Conservation (phyloP, 2,329 filamentous ascomycete species). For the Ophiocordyceps camponoti-floridani region DNA sequence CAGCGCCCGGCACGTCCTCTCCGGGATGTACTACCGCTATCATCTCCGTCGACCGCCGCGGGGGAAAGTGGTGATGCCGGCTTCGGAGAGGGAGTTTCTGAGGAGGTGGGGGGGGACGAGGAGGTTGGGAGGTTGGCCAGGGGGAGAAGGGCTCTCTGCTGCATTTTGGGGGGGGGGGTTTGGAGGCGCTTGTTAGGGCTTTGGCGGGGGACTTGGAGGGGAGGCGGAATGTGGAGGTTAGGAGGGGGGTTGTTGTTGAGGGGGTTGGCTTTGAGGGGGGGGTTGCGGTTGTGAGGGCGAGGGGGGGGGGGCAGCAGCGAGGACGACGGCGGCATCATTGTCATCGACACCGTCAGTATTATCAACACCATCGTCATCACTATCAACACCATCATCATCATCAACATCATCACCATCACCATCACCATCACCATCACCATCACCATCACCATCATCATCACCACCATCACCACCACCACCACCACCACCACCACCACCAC, state of each 20-base stretch:
- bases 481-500: too few species aligned
- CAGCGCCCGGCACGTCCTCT: slow-evolving; percentile 45
- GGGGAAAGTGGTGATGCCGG: slow-evolving; percentile 4
- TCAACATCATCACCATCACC: not conserved
- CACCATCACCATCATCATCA: not conserved
- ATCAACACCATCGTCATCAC: too few species aligned
- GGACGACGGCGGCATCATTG: too few species aligned
- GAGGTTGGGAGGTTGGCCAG: slow-evolving; percentile 14
- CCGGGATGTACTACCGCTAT: slow-evolving; percentile 13
- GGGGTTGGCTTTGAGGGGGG: slow-evolving; percentile 22
- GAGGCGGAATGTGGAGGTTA: slow-evolving; percentile 42
- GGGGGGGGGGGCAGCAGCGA: too few species aligned
- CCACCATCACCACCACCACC: not conserved
- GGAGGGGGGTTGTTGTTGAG: slow-evolving; percentile 27
- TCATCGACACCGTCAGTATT: too few species aligned
- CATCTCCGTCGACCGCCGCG: slow-evolving; percentile 7
- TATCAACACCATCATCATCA: slow-evolving; percentile 12
- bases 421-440: slow-evolving; percentile 23
- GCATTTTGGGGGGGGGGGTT: slow-evolving; percentile 32
- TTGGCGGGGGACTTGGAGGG: slow-evolving; percentile 30
- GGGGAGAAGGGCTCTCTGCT: slow-evolving; percentile 12
- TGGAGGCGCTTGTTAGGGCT: slow-evolving; percentile 39
- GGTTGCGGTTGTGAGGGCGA: too few species aligned
- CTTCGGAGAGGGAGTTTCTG: slow-evolving; percentile 12
- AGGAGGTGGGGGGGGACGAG: slow-evolving; percentile 9